phyloP scores from a whole-genome alignment of 2,329 filamentous ascomycete species.

The Nothomitra cinnamomea region DNA sequence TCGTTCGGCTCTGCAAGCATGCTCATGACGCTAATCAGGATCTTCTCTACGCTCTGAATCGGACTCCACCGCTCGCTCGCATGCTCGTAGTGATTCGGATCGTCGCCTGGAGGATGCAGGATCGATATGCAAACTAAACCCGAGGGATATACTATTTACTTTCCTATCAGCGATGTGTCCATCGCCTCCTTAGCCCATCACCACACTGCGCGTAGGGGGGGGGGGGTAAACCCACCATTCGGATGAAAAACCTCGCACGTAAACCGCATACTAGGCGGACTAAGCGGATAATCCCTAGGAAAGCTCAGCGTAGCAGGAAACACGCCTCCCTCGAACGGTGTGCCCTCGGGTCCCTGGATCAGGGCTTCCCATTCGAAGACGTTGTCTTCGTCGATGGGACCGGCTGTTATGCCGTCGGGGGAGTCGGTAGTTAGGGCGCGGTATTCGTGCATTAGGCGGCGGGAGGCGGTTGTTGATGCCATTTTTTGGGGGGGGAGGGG shows the following conservation, averaged over 20 bases:
- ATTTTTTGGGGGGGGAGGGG: no score
- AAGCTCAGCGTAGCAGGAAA: conserved; percentile 93
- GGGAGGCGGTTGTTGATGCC: conserved; percentile 37
- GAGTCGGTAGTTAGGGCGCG: conserved; percentile 83
- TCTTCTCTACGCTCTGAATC: conserved; percentile 95
- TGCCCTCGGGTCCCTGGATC: conserved; percentile 88
- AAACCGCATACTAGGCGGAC: conserved; percentile 93
- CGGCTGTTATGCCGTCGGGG: conserved; percentile 93
- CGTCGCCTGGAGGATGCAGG: conserved; percentile 86
- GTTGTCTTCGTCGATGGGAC: conserved; percentile 85
- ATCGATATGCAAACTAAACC: conserved; percentile 97
- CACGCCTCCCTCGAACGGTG: conserved; percentile 87
- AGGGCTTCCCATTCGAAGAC: conserved; percentile 92
- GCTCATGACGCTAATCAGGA: conserved; percentile 90
- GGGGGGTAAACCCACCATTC: no score
- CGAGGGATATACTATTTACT: conserved; percentile 59
- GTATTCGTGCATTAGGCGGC: conserved; percentile 91
- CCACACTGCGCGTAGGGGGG: no score
- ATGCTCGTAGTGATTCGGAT: conserved; percentile 96
- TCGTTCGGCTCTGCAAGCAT: conserved; percentile 97
- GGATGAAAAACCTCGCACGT: conserved; percentile 90
- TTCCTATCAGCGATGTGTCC: not conserved
- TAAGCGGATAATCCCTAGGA: conserved; percentile 89
- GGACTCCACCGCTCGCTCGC: conserved; percentile 92
- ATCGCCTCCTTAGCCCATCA: not conserved